Base-by-base conservation (phyloP, 768 basidiomycete genomes). In the Tulasnella sp. region DNA sequence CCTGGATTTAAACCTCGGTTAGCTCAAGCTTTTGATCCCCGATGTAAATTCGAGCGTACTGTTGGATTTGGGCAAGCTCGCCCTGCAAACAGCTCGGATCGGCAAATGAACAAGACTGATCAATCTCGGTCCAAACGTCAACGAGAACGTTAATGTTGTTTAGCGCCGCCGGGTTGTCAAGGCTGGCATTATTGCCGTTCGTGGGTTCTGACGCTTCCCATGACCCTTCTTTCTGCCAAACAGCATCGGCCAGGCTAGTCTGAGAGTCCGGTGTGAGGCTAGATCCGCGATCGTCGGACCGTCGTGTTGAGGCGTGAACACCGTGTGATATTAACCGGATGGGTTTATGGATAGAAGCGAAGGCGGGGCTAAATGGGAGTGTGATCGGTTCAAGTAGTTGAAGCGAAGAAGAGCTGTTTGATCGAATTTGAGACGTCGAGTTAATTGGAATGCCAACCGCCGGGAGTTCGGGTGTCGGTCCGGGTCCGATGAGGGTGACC, bases 251-350 rank as follows among this genome's bases (percentile, higher is more conserved):
- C 29, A 67, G 61, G 5, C 61, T 29, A 35, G 16, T 67, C 61
- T 67, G 61, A 35, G 61, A 67, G 61, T 35, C 61, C 61, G 61
- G 15, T 6, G 7, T 29, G 10, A 67, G 61, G 26, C 29, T 18
- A 67, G 61, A 67, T 67, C 61, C 61, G 61, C 26, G 61, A 67
- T 67, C 16, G 61, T 67, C 61, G 61, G 61, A 67, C 29, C 29
- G 61, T 13, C 11, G 29, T 11, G 5, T 26, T 23, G 61, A 67
- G 61, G 61, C 26, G 32, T 32, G 32, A 26, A 67, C 61, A 26
- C 35, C 61, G 32, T 67, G 61, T 67, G 61, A 67, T 67, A 67
- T 67, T 67, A 67, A 20, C 29, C 61, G 61, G 11, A 67, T 67
- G 61, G 61, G 61, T 67, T 67, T 67, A 26, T 67, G 61, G 29